These are phyloP conservation scores for Xylaria sp. DNA, from an alignment of 2,329 filamentous ascomycete species.

Conservation along the genomic window DNA sequence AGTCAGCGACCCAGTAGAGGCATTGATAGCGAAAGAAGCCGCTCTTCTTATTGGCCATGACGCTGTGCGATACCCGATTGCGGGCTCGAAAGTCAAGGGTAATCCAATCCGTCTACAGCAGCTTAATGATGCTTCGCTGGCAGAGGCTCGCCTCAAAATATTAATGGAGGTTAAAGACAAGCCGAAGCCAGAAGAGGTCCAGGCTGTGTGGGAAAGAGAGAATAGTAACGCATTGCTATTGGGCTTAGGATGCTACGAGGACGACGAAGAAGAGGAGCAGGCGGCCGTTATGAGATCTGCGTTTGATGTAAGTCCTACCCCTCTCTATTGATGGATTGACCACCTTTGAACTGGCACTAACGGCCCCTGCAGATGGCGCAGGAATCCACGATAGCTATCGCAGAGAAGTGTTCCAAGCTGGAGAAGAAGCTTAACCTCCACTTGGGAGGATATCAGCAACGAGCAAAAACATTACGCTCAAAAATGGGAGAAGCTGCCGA, in stretches of 20 bases:
- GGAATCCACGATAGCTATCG: conserved; percentile 75
- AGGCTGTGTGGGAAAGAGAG: conserved; percentile 63
- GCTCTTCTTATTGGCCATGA: conserved; percentile 85
- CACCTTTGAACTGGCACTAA: conserved; percentile 27
- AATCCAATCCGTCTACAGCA: conserved; percentile 67
- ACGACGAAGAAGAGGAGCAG: conserved; percentile 77
- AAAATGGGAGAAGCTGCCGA: conserved; percentile 82
- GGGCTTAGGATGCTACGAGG: conserved; percentile 82
- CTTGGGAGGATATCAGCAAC: conserved; percentile 89
- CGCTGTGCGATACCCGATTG: conserved; percentile 77
- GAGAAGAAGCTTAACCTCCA: conserved; percentile 93
- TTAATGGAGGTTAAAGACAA: conserved; percentile 71
- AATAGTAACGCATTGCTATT: conserved; percentile 71
- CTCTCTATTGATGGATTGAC: not conserved
- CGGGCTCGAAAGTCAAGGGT: conserved; percentile 72
- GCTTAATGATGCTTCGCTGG: conserved; percentile 77
- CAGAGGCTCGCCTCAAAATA: conserved; percentile 80
- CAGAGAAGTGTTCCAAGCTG: conserved; percentile 83
- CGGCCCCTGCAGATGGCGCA: conserved; percentile 68
- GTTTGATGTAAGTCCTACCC: conserved; percentile 71
- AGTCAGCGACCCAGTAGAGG: conserved; percentile 71
- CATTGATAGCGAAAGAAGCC: conserved; percentile 79
- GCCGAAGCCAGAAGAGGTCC: conserved; percentile 61
- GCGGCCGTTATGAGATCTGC: conserved; percentile 71
- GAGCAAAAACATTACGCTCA: conserved; percentile 79